A percentile compares a stretch with the other conserved stretches of the same genome.
Evolutionary conservation across 768 basidiomycete species (phyloP).

Genomic region (Russula dissimulans): DNA sequence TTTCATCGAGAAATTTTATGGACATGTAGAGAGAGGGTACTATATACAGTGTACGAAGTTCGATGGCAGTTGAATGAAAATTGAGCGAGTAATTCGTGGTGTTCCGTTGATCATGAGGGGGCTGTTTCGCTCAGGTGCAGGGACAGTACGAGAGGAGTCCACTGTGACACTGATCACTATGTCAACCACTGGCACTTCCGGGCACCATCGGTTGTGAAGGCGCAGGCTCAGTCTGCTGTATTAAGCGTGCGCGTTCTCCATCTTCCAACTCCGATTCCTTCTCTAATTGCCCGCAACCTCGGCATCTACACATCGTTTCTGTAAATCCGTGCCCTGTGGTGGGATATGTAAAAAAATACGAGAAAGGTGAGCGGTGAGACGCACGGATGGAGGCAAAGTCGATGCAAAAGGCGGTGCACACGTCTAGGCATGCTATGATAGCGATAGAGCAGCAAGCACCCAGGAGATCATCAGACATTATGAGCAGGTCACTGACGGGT

Average conservation of each 20-base stretch:
- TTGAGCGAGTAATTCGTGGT: too few relatives aligned
- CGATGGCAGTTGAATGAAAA: too few relatives aligned
- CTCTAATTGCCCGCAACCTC: neutral
- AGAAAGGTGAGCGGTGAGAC: neutral
- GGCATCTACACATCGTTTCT: slow-evolving; percentile 3
- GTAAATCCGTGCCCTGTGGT: slow-evolving; percentile 5
- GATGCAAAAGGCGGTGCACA: slow-evolving; percentile 11
- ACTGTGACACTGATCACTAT: neutral
- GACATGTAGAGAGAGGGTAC: too few relatives aligned
- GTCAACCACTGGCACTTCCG: neutral
- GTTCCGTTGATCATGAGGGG: too few relatives aligned
- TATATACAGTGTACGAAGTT: too few relatives aligned
- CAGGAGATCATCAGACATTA: slow-evolving; percentile 7
- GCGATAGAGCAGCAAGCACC: slow-evolving; percentile 11
- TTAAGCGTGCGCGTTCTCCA: slow-evolving; percentile 9
- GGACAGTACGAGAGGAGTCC: too few relatives aligned
- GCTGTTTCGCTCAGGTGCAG: too few relatives aligned
- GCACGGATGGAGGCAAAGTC: slow-evolving; percentile 12
- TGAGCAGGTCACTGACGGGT: too few relatives aligned
- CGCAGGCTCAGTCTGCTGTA: slow-evolving; percentile 6
- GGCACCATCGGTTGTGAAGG: slow-evolving; percentile 1
- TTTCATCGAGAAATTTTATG: too few relatives aligned
- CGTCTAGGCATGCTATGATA: slow-evolving; percentile 1
- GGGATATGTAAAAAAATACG: neutral
- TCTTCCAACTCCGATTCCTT: neutral